Evolutionary conservation across 2,329 filamentous ascomycete species (phyloP).

Genomic region (Exutisphaerella laricina): DNA sequence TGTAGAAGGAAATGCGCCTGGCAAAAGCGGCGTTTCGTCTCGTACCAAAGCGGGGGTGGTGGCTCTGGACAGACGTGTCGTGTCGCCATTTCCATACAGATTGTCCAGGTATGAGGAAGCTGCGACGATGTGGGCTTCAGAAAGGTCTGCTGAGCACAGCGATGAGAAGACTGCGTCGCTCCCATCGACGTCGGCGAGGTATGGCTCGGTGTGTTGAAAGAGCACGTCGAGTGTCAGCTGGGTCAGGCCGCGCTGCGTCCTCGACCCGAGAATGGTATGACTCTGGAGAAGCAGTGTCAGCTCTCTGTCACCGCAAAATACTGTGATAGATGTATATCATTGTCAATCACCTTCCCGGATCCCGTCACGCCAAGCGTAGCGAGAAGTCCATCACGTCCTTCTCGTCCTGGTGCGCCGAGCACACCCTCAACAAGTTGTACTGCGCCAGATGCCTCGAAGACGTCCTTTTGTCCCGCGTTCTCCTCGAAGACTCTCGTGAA

Average conservation of each 20-base stretch:
- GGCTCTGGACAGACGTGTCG: slow-evolving; percentile 40
- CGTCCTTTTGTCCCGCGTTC: slow-evolving; percentile 71
- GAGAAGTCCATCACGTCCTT: slow-evolving; percentile 81
- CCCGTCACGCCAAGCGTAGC: slow-evolving; percentile 92
- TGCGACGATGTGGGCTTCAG: slow-evolving; percentile 70
- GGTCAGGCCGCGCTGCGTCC: slow-evolving; percentile 77
- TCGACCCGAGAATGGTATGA: slow-evolving; percentile 90
- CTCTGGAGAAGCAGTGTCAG: slow-evolving; percentile 55
- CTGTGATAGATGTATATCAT: no score
- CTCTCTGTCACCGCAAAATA: no score
- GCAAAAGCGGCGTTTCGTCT: slow-evolving; percentile 20
- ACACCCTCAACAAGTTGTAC: slow-evolving; percentile 74
- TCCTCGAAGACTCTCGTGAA: slow-evolving; percentile 95
- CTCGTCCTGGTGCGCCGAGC: slow-evolving; percentile 62
- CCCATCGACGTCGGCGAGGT: slow-evolving; percentile 56
- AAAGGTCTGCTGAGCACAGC: slow-evolving; percentile 68
- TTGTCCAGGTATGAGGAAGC: slow-evolving; percentile 74
- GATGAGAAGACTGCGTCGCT: slow-evolving; percentile 64
- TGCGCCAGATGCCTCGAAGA: slow-evolving; percentile 77
- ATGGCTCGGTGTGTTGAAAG: slow-evolving; percentile 71
- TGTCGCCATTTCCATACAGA: slow-evolving; percentile 62
- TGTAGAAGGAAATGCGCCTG: slow-evolving; percentile 27
- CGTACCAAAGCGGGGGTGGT: slow-evolving; percentile 45
- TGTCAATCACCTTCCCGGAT: slow-evolving; percentile 95
- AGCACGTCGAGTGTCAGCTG: slow-evolving; percentile 87